A percentile compares a stretch with the other conserved stretches of the same genome.
phyloP scores from a whole-genome alignment of 345 rosid species.

The Gossypium turneri region DNA sequence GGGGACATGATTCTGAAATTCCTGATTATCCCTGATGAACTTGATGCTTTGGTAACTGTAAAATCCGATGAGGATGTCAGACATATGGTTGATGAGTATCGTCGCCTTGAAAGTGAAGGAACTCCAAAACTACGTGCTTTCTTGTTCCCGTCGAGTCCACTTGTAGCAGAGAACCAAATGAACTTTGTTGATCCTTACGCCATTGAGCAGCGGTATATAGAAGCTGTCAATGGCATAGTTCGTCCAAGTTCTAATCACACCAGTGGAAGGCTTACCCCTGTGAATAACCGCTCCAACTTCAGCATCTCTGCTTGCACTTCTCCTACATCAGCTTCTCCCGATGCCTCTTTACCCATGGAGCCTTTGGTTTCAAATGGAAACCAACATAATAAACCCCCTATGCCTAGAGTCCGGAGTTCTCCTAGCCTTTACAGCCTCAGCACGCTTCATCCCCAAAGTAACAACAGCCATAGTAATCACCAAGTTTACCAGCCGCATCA shows the following conservation, averaged over 20 bases:
- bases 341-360: constrained; percentile 37
- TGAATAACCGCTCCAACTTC: constrained; percentile 34
- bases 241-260: constrained; percentile 20
- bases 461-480: constrained; percentile 12
- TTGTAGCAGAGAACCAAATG: constrained; percentile 34
- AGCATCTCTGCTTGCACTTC: constrained; percentile 63
- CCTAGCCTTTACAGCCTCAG: constrained; percentile 51
- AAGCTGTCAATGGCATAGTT: constrained; percentile 65
- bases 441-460: constrained; percentile 15
- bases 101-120: constrained; percentile 49
- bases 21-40: constrained; percentile 64
- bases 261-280: constrained; percentile 26
- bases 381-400: constrained; percentile 26
- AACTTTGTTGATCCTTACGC: constrained; percentile 34
- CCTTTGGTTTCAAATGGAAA: constrained; percentile 10
- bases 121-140: constrained; percentile 57
- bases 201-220: constrained; percentile 69
- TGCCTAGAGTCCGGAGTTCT: constrained; percentile 72
- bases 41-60: constrained; percentile 75
- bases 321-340: constrained; percentile 56
- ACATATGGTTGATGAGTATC: constrained; percentile 75
- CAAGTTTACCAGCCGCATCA: constrained; percentile 28
- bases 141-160: constrained; percentile 54
- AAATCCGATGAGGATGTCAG: constrained; percentile 68
- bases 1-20: constrained; percentile 62